A percentile compares a stretch with the other conserved stretches of the same genome.
phyloP scores from a whole-genome alignment of 306 rosid species.

The Glycyrrhiza uralensis region DNA sequence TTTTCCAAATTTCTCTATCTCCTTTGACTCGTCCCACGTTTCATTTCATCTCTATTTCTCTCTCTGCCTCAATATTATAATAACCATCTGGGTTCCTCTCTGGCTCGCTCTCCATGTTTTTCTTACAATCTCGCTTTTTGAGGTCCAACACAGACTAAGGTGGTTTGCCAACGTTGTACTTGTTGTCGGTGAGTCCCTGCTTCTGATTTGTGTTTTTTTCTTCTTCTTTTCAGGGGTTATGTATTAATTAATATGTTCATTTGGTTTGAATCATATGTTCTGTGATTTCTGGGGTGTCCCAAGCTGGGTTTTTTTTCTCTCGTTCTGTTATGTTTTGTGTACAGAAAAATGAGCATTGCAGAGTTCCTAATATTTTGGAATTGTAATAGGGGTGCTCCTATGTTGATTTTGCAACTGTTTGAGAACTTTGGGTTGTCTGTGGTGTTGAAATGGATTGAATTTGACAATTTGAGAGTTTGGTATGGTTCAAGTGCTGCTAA shows the following conservation, averaged over 20 bases:
- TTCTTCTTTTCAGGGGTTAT: background rate
- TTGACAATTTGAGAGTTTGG: slow-evolving; percentile 8
- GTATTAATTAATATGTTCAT: background rate
- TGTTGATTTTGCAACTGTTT: background rate
- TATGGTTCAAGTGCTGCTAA: background rate
- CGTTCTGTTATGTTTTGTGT: background rate
- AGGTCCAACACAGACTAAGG: background rate
- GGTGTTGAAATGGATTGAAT: slow-evolving; percentile 3
- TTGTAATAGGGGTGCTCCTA: background rate
- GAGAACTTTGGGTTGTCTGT: background rate
- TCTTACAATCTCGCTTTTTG: background rate
- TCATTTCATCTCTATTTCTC: background rate
- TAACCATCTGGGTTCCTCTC: background rate
- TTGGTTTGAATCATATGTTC: background rate
- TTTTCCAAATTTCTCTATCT: background rate
- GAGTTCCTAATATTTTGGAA: background rate
- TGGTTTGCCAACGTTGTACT: background rate
- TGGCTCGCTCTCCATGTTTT: background rate
- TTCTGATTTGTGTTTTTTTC: background rate
- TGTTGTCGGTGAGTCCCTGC: slow-evolving; percentile 15
- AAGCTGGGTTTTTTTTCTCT: background rate
- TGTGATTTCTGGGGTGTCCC: background rate
- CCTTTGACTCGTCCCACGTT: background rate
- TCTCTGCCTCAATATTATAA: background rate
- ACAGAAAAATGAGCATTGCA: background rate